phyloP scores from a whole-genome alignment of 2,329 filamentous ascomycete species.

The Rosellinia necatrix region DNA sequence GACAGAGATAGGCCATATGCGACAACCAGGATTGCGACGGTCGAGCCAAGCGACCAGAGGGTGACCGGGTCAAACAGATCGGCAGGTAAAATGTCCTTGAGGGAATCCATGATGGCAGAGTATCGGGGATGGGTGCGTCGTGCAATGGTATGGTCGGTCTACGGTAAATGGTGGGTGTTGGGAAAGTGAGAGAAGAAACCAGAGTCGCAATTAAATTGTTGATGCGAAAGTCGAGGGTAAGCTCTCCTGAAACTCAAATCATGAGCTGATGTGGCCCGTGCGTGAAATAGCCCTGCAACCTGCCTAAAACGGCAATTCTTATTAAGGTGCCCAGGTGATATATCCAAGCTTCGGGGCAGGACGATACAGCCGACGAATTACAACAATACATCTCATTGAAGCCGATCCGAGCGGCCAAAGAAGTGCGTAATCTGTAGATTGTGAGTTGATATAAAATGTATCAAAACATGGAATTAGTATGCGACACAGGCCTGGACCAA shows the following conservation, averaged over 20 bases:
- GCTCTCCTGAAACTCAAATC: conserved; percentile 5
- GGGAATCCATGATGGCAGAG: conserved; percentile 29
- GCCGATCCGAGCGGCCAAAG: too few species aligned
- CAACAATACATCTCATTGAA: too few species aligned
- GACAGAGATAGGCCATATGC: conserved; percentile 55
- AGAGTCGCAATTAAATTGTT: conserved; percentile 2
- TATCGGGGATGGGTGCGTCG: background rate
- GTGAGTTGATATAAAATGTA: too few species aligned
- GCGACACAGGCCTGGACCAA: too few species aligned
- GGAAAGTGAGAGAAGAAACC: background rate
- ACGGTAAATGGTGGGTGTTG: background rate
- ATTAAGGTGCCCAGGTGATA: too few species aligned
- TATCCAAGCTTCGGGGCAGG: background rate
- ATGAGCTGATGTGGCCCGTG: conserved; percentile 7
- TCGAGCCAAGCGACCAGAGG: conserved; percentile 61
- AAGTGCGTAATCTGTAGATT: too few species aligned
- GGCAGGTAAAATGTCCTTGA: conserved; percentile 48
- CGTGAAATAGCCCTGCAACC: conserved; percentile 1
- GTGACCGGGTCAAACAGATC: conserved; percentile 66
- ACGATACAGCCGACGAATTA: too few species aligned
- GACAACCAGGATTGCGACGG: conserved; percentile 55
- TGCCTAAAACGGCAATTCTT: conserved; percentile 19
- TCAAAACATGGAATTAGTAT: too few species aligned
- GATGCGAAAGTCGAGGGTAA: background rate
- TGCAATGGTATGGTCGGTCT: background rate